Evolutionary conservation across 306 rosid species (phyloP), one percentile per base, ranked within the genome.

Genomic region (Prunus campanulata): DNA sequence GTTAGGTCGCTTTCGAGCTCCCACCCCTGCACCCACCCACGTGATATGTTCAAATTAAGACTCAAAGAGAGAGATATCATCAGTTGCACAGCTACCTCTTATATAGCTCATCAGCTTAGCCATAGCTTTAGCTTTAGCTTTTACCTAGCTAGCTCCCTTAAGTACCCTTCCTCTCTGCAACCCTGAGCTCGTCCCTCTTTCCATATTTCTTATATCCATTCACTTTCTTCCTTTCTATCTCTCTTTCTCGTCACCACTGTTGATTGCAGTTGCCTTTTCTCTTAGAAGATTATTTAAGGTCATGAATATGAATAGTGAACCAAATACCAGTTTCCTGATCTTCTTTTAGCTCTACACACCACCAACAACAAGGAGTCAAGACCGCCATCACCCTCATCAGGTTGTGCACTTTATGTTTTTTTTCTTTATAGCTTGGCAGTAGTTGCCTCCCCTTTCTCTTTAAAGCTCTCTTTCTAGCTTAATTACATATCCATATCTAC

Each of bases 21-120:
- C 56, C 55, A 73, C 46, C 27, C 12, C 68, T 73, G 77, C 68
- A 60, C 55, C 11, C 68, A 46, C 77, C 77, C 77, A 73, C 55
- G 77, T 73, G 77, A 60, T 49, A 49, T 24, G 44, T 63, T 63
- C 68, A 63, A 63, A 63, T 63, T 63, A 29, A 30, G 47, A 63
- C 46, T 3, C 68, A 15, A 39, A 39, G 44, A 6, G 44, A 25
- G 66, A 60, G 66, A 60, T 60, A 60, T 13, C 66, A 25, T 25
- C 39, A 60, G 66, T 25, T 63, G 19, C 24, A 63, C 68, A 16
- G 1, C 68, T 30, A 29, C 22, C 66, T 60, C 65, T 56, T 20
- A 20, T 56, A 20, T 56, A 11, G 44, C 44, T 39, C 22, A 56
- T 20, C 5, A 8, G 27, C 22, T 9, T 39, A 8, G 44, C 44